Percentiles rank a stretch among this genome's conserved stretches.
Conservation (phyloP, 257 asterid species). For the Penstemon barbatus region DNA sequence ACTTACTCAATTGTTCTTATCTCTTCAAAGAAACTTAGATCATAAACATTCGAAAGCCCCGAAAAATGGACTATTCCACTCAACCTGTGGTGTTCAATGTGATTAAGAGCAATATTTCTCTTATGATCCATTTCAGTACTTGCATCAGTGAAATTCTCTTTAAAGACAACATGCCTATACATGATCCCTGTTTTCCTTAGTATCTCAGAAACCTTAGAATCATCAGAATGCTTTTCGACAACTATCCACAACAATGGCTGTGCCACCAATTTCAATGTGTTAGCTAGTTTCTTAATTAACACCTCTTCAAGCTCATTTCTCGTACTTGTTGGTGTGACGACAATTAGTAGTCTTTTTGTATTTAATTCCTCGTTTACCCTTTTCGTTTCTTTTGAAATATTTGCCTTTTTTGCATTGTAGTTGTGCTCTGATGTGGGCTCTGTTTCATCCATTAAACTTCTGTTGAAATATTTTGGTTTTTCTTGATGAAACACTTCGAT, state of each 20-base stretch:
- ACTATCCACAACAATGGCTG: slow-evolving; percentile 82
- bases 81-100: slow-evolving; percentile 83
- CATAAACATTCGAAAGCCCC: slow-evolving; percentile 70
- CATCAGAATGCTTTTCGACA: slow-evolving; percentile 61
- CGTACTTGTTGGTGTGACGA: slow-evolving; percentile 69
- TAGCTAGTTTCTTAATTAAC: slow-evolving; percentile 57
- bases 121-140: slow-evolving; percentile 75
- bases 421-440: slow-evolving; percentile 25
- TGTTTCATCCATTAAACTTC: slow-evolving; percentile 32
- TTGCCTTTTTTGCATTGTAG: slow-evolving; percentile 1
- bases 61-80: slow-evolving; percentile 93
- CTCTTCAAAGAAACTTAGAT: slow-evolving; percentile 77
- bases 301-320: slow-evolving; percentile 37
- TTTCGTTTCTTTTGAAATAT: slow-evolving; percentile 22
- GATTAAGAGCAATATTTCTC: slow-evolving; percentile 78
- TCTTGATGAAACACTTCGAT: slow-evolving; percentile 40
- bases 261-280: slow-evolving; percentile 66
- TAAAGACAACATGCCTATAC: slow-evolving; percentile 82
- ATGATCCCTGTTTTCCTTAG: slow-evolving; percentile 72
- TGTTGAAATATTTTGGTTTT: slow-evolving; percentile 26
- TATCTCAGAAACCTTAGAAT: slow-evolving; percentile 58
- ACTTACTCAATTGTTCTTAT: slow-evolving; percentile 80
- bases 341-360: slow-evolving; percentile 49
- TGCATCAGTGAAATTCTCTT: slow-evolving; percentile 70
- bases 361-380: slow-evolving; percentile 21